Base-by-base conservation (phyloP, 192 early-diverging fungal genomes). In the Coemansia biformis region DNA sequence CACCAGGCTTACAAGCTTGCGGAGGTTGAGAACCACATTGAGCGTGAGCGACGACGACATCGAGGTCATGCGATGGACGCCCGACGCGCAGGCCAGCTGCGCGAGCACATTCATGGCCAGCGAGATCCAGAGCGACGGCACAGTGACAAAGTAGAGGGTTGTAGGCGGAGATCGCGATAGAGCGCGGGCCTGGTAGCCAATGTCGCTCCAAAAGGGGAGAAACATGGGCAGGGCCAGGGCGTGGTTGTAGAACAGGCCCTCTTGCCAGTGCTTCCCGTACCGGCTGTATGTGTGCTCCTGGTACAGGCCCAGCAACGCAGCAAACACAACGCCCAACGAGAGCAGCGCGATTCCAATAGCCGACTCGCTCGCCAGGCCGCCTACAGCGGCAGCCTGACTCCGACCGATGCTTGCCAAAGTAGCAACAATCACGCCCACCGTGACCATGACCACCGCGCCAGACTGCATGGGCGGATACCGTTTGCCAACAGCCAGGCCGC, bases 161-260 rank as follows among this genome's bases (percentile, higher is more conserved):
- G 75, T 23, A 7, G 74, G 62, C 8, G 67, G 51, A 7, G 89
- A 89, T 13, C 45, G 44, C 12, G 58, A 63, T 1, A 67, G 42
- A 13, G 63, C 64, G 0, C 21, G 31, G n/a, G 51, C 50, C 24
- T 89, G 84, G 8, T 38, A 42, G 38, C 41, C 18, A 10, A 94
- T 81, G 46, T 89, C 84, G n/a, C 63, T 61, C 48, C 77, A 80
- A 41, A 94, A 84, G 4, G 89, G 24, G 12, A 84, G 33, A 53
- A 95, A 95, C 57, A 86, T 76, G 1, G 92, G 92, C 18, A 95
- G 48, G 0, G 86, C 87, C 21, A 92, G 51, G 16, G 80, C 58
- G 52, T 95, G 92, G 79, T 85, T 79, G 17, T 95, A 95, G 58
- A 95, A 95, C 15, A 95, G 65, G 0, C 87, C 90, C 58, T 95